These are phyloP conservation scores for Oemleria cerasiformis DNA, from an alignment of 306 rosid species.

Conservation along the genomic window DNA sequence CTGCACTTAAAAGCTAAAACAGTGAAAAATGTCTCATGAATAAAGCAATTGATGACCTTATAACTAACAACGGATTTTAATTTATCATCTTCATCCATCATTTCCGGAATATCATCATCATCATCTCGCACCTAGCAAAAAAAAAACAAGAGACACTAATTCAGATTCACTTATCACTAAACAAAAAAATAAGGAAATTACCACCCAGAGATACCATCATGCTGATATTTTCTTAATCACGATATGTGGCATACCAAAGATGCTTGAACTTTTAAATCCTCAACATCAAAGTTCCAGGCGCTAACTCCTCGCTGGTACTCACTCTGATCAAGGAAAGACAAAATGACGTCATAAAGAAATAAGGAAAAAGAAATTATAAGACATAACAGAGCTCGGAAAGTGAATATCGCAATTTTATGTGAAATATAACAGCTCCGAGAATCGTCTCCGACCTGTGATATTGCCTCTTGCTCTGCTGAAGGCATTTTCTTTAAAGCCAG, in stretches of 20 bases:
- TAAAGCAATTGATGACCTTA: slow-evolving; percentile 30
- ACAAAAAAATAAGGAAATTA: slow-evolving; percentile 9
- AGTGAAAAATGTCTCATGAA: not conserved
- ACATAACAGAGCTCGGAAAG: not conserved
- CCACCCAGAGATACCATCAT: slow-evolving; percentile 3
- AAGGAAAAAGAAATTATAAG: not conserved
- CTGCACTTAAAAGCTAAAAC: slow-evolving; percentile 8
- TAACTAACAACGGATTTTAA: slow-evolving; percentile 26
- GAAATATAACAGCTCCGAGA: not conserved
- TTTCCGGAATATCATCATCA: slow-evolving; percentile 65
- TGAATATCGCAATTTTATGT: not conserved
- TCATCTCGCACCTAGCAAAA: slow-evolving; percentile 59
- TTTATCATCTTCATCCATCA: slow-evolving; percentile 66
- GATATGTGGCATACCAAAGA: slow-evolving; percentile 59
- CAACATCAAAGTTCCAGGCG: slow-evolving; percentile 96
- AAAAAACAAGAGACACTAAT: slow-evolving; percentile 15
- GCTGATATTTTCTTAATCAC: not conserved
- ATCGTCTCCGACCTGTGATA: slow-evolving; percentile 60
- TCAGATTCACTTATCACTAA: slow-evolving; percentile 17
- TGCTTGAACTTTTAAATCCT: slow-evolving; percentile 96
- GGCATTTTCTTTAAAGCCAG: slow-evolving; percentile 95
- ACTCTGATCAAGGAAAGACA: slow-evolving; percentile 50
- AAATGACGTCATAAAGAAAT: not conserved
- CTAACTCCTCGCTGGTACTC: slow-evolving; percentile 99
- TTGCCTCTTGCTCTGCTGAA: slow-evolving; percentile 97